Evolutionary conservation across 352 stramenopile genomes (phyloP), one percentile per base, ranked within the genome.

Genomic region (Nothophytophthora sp.): DNA sequence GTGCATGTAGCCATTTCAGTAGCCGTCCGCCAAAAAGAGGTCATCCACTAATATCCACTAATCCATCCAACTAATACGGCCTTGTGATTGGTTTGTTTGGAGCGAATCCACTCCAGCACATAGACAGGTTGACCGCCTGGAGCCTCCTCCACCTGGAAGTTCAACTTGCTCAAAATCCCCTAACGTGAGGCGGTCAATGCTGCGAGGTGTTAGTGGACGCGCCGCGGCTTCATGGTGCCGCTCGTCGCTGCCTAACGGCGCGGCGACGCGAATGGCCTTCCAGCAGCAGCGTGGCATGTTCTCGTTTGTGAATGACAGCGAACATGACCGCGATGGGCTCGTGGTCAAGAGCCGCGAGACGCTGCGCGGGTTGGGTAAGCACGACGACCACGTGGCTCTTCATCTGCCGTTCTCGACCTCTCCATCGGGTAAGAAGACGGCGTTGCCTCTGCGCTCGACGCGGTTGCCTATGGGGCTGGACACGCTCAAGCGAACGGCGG

Each of bases 241-340:
- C 6, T 19, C n/a, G 16, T 16, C 27, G 24, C 35, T 25, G n/a
- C n/a, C n/a, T n/a, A n/a, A n/a, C n/a, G n/a, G n/a, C 12, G 22
- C 20, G 8, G 1, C 9, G 38, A 18, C 1, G 5, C 5, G 22
- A 22, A 10, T 8, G 24, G 9, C 22, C 12, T 24, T 22, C 13
- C 48, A 44, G 32, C 45, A 53, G 32, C n/a, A 13, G 33, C 48
- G 58, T 13, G 30, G 32, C n/a, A 23, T 78, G 18, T 88, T 88
- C 30, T 57, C 55, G 20, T 82, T 82, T 25, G 72, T 79, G 23
- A 41, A 63, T n/a, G 55, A 67, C 22, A 29, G 25, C 6, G 27
- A 70, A 25, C 53, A 70, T 52, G 61, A 63, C 34, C 36, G 33
- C 15, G 64, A 63, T 5, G 53, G 72, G 30, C 40, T 82, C 16